Conservation (phyloP, 768 basidiomycete species). For the Favolaschia claudopus region DNA sequence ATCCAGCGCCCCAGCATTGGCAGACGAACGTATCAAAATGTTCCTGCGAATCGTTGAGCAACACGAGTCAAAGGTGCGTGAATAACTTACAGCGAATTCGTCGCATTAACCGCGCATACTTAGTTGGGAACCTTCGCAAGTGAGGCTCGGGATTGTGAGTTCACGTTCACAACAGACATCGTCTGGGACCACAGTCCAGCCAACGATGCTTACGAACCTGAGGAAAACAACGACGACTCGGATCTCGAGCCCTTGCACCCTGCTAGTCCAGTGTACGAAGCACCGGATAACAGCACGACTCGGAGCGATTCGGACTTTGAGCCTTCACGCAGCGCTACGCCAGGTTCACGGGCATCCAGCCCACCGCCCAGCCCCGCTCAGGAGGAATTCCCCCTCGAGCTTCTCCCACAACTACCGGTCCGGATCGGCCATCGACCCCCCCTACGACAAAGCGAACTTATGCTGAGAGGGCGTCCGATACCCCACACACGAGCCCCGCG, state of each 20-base stretch:
- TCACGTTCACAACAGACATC: slow-evolving; percentile 1
- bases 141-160: slow-evolving; percentile 1
- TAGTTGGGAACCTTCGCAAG: not conserved
- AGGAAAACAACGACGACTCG: not conserved
- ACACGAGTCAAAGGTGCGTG: not conserved
- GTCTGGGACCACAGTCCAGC: not conserved
- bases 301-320: too few species aligned
- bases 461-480: not conserved
- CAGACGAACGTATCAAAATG: slow-evolving; percentile 9
- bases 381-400: not conserved
- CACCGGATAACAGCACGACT: not conserved
- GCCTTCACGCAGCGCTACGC: too few species aligned
- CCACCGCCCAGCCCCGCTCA: not conserved
- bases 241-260: not conserved
- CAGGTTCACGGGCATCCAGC: not conserved
- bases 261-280: not conserved
- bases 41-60: slow-evolving; percentile 8
- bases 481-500: slow-evolving; percentile 6
- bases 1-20: slow-evolving; percentile 1
- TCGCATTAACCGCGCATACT: not conserved
- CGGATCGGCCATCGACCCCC: slow-evolving; percentile 1
- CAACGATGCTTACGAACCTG: not conserved
- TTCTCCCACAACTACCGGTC: not conserved
- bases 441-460: slow-evolving; percentile 1
- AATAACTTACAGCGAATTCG: not conserved